Base-by-base conservation (phyloP, 2,329 filamentous ascomycete genomes). In the Colletotrichum trifolii region DNA sequence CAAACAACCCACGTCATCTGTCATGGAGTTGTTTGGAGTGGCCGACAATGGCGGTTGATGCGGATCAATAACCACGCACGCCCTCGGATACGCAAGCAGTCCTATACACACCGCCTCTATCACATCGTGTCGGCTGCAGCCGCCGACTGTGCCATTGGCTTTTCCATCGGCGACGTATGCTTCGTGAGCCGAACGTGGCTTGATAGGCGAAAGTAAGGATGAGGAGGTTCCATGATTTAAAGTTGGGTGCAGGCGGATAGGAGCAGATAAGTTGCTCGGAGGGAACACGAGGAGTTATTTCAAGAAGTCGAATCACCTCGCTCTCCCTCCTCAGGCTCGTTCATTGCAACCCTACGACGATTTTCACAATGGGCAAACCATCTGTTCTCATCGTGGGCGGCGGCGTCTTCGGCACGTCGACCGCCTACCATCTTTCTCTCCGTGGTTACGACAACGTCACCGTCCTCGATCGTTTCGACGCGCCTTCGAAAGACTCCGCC, bases 361-460 rank as follows among this genome's bases (percentile, higher is more conserved):
- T 25, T 25, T 25, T 1, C 57, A 53, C 36, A 12, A 68, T 61
- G 49, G 48, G 38, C 11, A 62, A 67, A 39, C 64, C 67, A 76
- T 73, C 71, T 74, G 69, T 76, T 38, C 71, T 73, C 36, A 71
- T 72, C 40, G 66, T 72, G 7, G 71, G 71, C 40, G 71, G 68
- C 4, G 73, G 73, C 13, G 69, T 71, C 54, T 78, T 79, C 39
- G 77, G 77, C 3, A 73, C 77, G 4, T 74, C 75, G 15, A 79
- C 77, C 2, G 77, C 73, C 3, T 69, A 73, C 40, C 72, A 76
- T 50, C 70, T 76, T 9, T 64, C 60, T 40, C 58, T 53, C 3
- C 56, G 68, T 9, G 68, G 68, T 17, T 71, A 69, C 50, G 52
- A 50, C 11, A 53, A 53, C 12, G 68, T 74, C 17, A 73, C 68